Evolutionary conservation across 202 grass and related monocot genomes (phyloP), one percentile per base, ranked within the genome.

Genomic region (Setaria italica): DNA sequence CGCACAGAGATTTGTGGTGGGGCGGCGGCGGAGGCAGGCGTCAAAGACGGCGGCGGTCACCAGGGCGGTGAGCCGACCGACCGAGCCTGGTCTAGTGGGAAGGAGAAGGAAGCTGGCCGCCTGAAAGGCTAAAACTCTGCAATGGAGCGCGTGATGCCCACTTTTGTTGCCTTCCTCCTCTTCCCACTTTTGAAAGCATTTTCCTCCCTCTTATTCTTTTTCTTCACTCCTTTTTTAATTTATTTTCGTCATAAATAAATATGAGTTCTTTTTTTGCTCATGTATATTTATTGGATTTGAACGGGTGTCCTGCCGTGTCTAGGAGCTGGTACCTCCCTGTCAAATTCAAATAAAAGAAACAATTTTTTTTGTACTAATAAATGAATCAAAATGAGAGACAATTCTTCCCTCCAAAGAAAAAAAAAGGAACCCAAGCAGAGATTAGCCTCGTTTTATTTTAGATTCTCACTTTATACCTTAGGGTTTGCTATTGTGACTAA

Each of bases 81-180:
- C 81, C 70, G 45, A 25, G n/a, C 4, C 10, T 43, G 62, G 11
- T 3, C 2, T 58, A 33, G 66, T 45, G 76, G 20, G 65, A 41
- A 50, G n/a, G 80, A 53, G 49, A 48, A 58, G 42, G 63, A 77
- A 76, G 77, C 51, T 74, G 62, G 74, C 64, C 39, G 84, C 25
- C 75, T 32, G 51, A 41, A 5, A 25, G 25, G 25, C 25, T 25
- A 25, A 75, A 80, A 74, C 76, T 87, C 75, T 53, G 85, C 62
- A 67, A 67, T 34, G 80, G 68, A 39, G 74, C 62, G 72, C 84
- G 74, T 90, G 81, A 72, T 29, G 65, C 2, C 30, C 60, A 41
- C 88, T 80, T 80, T 84, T 84, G 80, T 81, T 90, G 69, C 25
- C 67, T 76, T 85, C 79, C 46, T 57, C 62, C 32, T 63, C 35